Evolutionary conservation across 2,329 filamentous ascomycete species (phyloP), one percentile per base, ranked within the genome.

Genomic region (Chaetomiaceae sp.): DNA sequence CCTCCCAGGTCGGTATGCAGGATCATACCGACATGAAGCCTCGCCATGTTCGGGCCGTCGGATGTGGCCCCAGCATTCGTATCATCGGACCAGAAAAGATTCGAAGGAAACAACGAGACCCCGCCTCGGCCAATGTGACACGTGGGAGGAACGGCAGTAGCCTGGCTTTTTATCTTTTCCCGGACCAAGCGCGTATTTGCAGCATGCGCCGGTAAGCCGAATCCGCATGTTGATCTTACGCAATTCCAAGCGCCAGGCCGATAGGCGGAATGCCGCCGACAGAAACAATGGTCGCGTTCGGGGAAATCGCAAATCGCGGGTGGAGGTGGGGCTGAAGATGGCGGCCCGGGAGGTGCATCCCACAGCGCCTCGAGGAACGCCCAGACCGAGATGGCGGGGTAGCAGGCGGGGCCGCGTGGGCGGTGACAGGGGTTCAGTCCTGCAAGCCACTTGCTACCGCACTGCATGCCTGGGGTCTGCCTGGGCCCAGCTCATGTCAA

Each of bases 401-500:
- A 48, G 18, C n/a, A 25, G 25, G 44, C 27, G 46, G 51, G 51
- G 46, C 47, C 40, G 41, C 34, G 34, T 49, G 46, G 42, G 50
- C 43, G 37, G 50, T 47, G 44, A 47, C 50, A 36, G 21, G 49
- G 47, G 16, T 43, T 16, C 16, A 5, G 6, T 16, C 18, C 23
- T 38, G 45, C 45, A 38, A 30, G 45, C 45, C 45, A 34, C n/a
- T 14, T 11, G 43, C 44, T 18, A 7, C 16, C 27, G 11, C 32
- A 33, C 4, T 32, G 33, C 34, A 37, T 21, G 46, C 36, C 25
- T 18, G 38, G 29, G 38, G n/a, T 23, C 27, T 51, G 45, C 38
- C 45, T 40, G 9, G 34, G 23, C 36, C 33, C 42, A 34, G 41
- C 29, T 41, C 61, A 64, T 64, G 62, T 64, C 62, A 64, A 64